Percentiles rank a stretch among this genome's conserved stretches.
These are phyloP conservation scores for Hawksworthiomyces lignivorus DNA, from an alignment of 2,329 filamentous ascomycete genomes.

Conservation along the genomic window DNA sequence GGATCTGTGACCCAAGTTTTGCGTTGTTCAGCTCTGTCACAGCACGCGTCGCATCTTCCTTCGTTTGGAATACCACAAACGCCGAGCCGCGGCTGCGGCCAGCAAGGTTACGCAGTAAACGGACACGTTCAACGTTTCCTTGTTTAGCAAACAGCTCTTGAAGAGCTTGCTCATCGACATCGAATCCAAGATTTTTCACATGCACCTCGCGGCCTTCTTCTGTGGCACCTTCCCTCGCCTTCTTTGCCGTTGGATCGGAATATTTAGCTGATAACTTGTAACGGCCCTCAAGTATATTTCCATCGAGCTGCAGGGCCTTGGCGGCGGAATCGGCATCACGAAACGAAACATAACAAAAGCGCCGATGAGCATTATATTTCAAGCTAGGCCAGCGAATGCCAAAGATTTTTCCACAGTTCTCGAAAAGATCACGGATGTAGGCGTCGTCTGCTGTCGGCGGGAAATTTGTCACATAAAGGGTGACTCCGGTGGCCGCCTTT, in stretches of 20 bases:
- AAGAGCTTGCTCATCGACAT: constrained; percentile 59
- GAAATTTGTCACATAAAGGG: constrained; percentile 86
- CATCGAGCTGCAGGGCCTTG: constrained; percentile 66
- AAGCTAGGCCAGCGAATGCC: constrained; percentile 86
- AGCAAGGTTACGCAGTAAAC: constrained; percentile 59
- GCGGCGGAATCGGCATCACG: constrained; percentile 58
- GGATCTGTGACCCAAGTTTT: constrained; percentile 58
- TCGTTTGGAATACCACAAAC: constrained; percentile 69
- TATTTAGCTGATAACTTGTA: constrained; percentile 70
- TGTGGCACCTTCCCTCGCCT: constrained; percentile 69
- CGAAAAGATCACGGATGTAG: constrained; percentile 62
- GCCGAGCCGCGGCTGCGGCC: constrained; percentile 70
- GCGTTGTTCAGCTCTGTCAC: constrained; percentile 63
- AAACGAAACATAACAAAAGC: constrained; percentile 97
- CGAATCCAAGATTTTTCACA: constrained; percentile 59
- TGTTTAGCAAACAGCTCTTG: constrained; percentile 64
- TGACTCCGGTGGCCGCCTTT: constrained; percentile 66
- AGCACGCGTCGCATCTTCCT: constrained; percentile 59
- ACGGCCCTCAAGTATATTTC: constrained; percentile 58
- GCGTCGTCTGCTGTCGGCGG: constrained; percentile 66
- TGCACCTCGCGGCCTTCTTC: constrained; percentile 86
- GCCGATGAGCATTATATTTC: constrained; percentile 77
- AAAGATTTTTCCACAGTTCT: constrained; percentile 71
- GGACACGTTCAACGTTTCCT: constrained; percentile 65
- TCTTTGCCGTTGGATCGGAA: constrained; percentile 73